Evolutionary conservation across 768 basidiomycete species (phyloP), one percentile per base, ranked within the genome.

Genomic region (Pleurotus eryngii): DNA sequence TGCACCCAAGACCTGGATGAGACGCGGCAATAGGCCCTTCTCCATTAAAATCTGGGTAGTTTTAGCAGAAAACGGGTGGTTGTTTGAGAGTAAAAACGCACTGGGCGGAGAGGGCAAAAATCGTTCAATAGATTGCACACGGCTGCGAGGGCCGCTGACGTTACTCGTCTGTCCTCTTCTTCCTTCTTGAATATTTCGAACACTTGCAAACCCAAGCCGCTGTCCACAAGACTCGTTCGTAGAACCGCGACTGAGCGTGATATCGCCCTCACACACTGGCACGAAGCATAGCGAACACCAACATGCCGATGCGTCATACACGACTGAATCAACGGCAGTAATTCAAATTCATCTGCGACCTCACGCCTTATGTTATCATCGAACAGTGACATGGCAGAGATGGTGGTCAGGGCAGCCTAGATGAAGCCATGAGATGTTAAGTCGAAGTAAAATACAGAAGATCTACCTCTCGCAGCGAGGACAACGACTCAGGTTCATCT

Each of bases 101-200:
- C 91, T 54, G 76, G 72, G 59, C 86, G 76, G 61, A 95, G 67
- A 5, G 93, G 92, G 9, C 92, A 93, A 70, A 92, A 94, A 54
- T 92, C 90, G 53, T 85, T 87, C 6, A 95, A 83, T 43, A 95
- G 79, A 68, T 97, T 96, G 70, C 92, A 92, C 3, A 96, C 79
- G 4, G 85, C 87, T 0, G 85, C 79, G 1, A 91, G 70, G 0
- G 90, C 88, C 0, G 88, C 90, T 53, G 78, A 76, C 17, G 84
- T 76, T 18, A 95, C 92, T 12, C 89, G 74, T 46, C 81, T 70
- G 65, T 92, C 90, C 59, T 91, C 85, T 15, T 81, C 81, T 58
- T 74, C 70, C 61, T 58, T 60, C 35, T 64, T 61, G 57, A 70
- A 66, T n/a, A 92, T 70, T 30, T 79, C 71, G 60, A 90, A 85